A percentile compares a stretch with the other conserved stretches of the same genome.
Evolutionary conservation across 306 rosid species (phyloP).

Genomic region (Boehmeria nivea): DNA sequence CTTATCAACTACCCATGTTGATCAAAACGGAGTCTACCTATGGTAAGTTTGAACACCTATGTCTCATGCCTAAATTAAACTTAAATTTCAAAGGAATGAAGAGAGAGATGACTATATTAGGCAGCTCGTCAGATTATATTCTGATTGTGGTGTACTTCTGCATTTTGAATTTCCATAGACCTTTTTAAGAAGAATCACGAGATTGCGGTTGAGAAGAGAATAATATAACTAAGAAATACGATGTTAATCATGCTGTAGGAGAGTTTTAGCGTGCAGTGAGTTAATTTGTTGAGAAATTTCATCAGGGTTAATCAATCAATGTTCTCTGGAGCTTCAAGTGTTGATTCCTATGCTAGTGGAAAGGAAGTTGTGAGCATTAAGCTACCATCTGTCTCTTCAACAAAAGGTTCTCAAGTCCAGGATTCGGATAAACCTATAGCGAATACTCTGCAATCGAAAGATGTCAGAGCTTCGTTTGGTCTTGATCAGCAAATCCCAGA

Average conservation of each 20-base stretch:
- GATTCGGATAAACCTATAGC: constrained; percentile 26
- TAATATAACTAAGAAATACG: not conserved
- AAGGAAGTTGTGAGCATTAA: constrained; percentile 64
- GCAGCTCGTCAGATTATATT: too few species aligned
- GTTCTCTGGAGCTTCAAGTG: constrained; percentile 60
- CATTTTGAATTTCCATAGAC: too few species aligned
- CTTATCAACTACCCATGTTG: constrained; percentile 85
- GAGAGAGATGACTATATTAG: not conserved
- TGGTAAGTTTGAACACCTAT: constrained; percentile 56
- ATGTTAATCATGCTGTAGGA: not conserved
- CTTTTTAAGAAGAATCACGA: too few species aligned
- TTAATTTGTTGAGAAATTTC: constrained; percentile 15
- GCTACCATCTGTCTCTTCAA: constrained; percentile 69
- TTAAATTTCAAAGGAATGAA: constrained; percentile 10
- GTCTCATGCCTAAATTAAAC: constrained; percentile 1
- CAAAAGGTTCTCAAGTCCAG: constrained; percentile 41
- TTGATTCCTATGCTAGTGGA: constrained; percentile 79
- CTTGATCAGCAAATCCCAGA: constrained; percentile 71
- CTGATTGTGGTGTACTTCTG: too few species aligned
- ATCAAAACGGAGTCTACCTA: constrained; percentile 80
- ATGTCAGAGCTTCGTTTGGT: constrained; percentile 21
- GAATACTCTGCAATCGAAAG: constrained; percentile 37
- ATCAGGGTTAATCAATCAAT: constrained; percentile 62
- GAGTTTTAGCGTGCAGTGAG: not conserved
- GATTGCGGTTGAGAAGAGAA: not conserved